Conservation (phyloP, 441 rosid genomes). For the Gossypium schwendimanii region DNA sequence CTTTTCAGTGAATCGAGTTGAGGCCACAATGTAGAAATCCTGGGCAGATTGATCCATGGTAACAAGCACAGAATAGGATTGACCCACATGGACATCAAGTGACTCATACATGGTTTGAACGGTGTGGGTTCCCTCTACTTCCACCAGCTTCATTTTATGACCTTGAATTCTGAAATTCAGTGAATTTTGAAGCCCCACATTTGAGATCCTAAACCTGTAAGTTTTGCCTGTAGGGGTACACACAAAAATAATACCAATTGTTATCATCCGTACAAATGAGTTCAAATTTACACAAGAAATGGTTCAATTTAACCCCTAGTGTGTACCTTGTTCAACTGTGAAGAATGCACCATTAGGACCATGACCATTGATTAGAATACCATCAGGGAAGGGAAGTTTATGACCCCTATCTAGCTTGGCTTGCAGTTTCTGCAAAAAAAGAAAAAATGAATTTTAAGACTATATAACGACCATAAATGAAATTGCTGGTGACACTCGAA, state of each 20-base stretch:
- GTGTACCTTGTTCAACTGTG: slow-evolving; percentile 39
- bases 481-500: no score
- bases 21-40: slow-evolving; percentile 42
- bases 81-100: slow-evolving; percentile 65
- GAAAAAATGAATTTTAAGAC: not conserved
- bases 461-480: not conserved
- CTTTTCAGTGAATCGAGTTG: slow-evolving; percentile 39
- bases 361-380: slow-evolving; percentile 46
- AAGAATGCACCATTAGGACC: slow-evolving; percentile 37
- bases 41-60: slow-evolving; percentile 53
- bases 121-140: slow-evolving; percentile 72
- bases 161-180: slow-evolving; percentile 44
- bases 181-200: slow-evolving; percentile 52
- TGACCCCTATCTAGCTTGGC: slow-evolving; percentile 41
- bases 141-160: slow-evolving; percentile 53
- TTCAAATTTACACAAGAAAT: not conserved
- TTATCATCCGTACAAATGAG: not conserved
- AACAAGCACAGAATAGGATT: slow-evolving; percentile 58
- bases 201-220: slow-evolving; percentile 61
- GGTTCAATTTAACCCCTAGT: not conserved
- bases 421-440: slow-evolving; percentile 30
- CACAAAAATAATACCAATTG: not conserved
- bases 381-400: slow-evolving; percentile 40
- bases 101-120: slow-evolving; percentile 41
- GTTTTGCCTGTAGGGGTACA: slow-evolving; percentile 38